Conservation (phyloP, 108 stramenopile species). For the Chaetoceros tenuissimus region DNA sequence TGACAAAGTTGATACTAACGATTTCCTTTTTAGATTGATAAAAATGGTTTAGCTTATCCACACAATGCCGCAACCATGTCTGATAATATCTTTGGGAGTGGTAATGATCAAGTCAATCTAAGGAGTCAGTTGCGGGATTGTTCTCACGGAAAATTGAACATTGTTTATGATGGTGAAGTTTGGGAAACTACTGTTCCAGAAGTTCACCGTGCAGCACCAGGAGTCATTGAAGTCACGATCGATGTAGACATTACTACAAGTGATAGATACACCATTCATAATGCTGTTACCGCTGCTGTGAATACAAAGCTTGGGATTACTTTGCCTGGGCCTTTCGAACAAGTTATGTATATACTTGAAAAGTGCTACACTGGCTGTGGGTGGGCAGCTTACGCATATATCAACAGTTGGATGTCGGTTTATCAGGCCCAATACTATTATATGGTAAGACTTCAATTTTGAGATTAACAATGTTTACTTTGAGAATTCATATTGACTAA, state of each 20-base stretch:
- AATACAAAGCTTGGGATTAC: conserved; percentile 4
- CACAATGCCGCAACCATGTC: too few relatives aligned
- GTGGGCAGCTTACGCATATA: too few relatives aligned
- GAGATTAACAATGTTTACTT: too few relatives aligned
- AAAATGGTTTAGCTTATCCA: too few relatives aligned
- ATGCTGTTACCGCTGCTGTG: conserved; percentile 6
- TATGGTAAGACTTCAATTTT: too few relatives aligned
- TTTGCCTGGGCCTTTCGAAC: conserved; percentile 10
- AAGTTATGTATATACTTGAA: conserved; percentile 14
- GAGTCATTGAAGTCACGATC: conserved; percentile 27
- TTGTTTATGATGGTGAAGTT: not conserved
- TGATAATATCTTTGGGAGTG: too few relatives aligned
- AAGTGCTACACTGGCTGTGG: too few relatives aligned
- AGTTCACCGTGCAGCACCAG: conserved; percentile 13
- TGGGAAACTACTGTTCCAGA: not conserved
- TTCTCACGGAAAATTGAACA: conserved; percentile 12
- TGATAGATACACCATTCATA: conserved; percentile 3
- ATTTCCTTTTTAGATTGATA: too few relatives aligned
- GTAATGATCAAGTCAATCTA: conserved; percentile 23
- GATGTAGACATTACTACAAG: conserved; percentile 1
- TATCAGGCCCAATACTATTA: too few relatives aligned
- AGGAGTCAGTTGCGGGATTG: conserved; percentile 22
- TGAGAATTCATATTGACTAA: too few relatives aligned
- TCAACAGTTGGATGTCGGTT: too few relatives aligned
- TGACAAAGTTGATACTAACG: conserved; percentile 23